These are phyloP conservation scores for Breviolum minutum DNA, from an alignment of 73 alveolate genomes.

Conservation along the genomic window DNA sequence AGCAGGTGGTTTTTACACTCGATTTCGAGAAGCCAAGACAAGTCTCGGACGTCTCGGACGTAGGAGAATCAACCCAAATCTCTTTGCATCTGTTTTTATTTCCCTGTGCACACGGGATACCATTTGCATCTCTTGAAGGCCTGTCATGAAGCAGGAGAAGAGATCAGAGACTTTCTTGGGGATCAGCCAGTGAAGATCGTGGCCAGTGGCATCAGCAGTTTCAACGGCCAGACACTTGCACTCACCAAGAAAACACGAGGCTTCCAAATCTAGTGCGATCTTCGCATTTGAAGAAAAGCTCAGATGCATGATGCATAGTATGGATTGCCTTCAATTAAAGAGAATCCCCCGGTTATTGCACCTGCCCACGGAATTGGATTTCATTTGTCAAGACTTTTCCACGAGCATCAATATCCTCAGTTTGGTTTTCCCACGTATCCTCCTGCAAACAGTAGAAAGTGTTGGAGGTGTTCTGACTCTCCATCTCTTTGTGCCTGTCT, in stretches of 20 bases:
- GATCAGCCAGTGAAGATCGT: conserved; percentile 84
- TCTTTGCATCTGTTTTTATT: too few relatives aligned
- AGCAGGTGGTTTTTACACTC: background rate
- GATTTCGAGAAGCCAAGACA: background rate
- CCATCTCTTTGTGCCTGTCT: background rate
- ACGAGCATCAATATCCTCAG: too few relatives aligned
- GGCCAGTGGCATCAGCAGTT: conserved; percentile 84
- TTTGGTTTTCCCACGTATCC: too few relatives aligned
- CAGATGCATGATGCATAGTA: too few relatives aligned
- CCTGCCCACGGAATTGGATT: too few relatives aligned
- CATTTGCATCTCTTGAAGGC: conserved; percentile 3
- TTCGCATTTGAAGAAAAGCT: too few relatives aligned
- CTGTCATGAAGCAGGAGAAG: conserved; percentile 83
- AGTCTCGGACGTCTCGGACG: background rate
- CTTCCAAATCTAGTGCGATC: too few relatives aligned
- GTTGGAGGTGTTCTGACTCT: too few relatives aligned
- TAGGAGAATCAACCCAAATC: background rate
- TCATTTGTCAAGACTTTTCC: too few relatives aligned
- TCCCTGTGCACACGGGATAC: background rate
- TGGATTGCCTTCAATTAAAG: too few relatives aligned
- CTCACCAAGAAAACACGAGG: background rate
- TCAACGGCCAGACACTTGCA: conserved; percentile 54
- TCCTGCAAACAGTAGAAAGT: too few relatives aligned
- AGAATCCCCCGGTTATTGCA: too few relatives aligned
- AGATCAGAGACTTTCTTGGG: conserved; percentile 64